Evolutionary conservation across 2,329 filamentous ascomycete species (phyloP), one percentile per base, ranked within the genome.

Genomic region (Cercospora beticola): DNA sequence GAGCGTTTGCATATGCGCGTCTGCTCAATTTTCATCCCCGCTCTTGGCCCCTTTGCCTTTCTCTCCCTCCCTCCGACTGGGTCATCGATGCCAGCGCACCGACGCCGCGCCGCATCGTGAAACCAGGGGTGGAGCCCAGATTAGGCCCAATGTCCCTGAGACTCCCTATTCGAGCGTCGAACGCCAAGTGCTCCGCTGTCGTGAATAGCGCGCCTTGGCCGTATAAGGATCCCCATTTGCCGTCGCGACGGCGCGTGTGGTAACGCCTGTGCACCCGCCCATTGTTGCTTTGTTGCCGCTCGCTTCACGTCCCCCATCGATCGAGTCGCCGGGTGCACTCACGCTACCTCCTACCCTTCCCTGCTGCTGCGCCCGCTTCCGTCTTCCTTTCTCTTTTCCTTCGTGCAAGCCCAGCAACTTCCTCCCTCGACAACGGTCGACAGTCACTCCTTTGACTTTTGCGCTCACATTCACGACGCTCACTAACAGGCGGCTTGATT

Each of bases 251-350:
- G 67, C 46, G 54, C 57, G 63, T 52, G 30, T 54, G 31, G 33
- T 43, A 60, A 54, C 59, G 58, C n/a, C 63, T 64, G 49, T 60
- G 18, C 52, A 46, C 62, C 33, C 21, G 30, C 52, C 49, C 60
- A 59, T 66, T 69, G 59, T 69, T 61, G 56, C 66, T 68, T 64
- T 68, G 62, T 64, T 60, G 30, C 59, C 56, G 66, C 66, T 67
- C 62, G 31, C 56, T 49, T 56, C 33, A 30, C 54, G 16, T 58
- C 54, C 31, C 62, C 30, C 28, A 58, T 64, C 62, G 30, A 60
- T 62, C 54, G 66, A 68, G 61, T 68, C 62, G 62, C 66, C 62
- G 62, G 62, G 23, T 46, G 62, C 54, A 62, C 56, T 64, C 62
- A 49, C 66, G 46, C 59, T 62, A 64, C 21, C 52, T 40, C 36